A percentile compares a stretch with the other conserved stretches of the same genome.
Evolutionary conservation across 1,139 yeast genomes (phyloP).

Genomic region (Hansenula sp.): DNA sequence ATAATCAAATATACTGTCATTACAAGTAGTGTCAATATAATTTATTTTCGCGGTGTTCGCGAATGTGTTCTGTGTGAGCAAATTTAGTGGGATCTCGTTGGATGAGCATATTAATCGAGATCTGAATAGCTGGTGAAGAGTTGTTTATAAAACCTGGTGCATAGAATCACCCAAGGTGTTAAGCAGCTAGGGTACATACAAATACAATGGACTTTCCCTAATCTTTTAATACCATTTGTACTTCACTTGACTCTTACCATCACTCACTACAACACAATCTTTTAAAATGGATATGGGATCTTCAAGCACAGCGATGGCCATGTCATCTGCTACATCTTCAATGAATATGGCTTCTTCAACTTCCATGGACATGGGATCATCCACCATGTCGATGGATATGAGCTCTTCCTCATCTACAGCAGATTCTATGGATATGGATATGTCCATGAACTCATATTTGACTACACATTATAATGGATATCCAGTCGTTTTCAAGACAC

Average conservation of each 20-base stretch:
- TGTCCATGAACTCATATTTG: conserved; percentile 54
- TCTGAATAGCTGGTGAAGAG: no score
- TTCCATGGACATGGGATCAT: conserved; percentile 7
- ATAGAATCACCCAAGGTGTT: no score
- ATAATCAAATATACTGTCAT: no score
- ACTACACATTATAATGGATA: conserved; percentile 44
- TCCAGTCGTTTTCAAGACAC: conserved; percentile 56
- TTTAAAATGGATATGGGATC: conserved; percentile 11
- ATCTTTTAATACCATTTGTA: no score
- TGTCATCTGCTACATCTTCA: conserved; percentile 1
- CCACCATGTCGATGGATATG: conserved; percentile 2
- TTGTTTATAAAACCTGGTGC: no score
- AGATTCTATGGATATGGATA: conserved; percentile 12
- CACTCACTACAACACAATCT: neutral
- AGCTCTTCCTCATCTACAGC: conserved; percentile 4
- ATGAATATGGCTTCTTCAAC: conserved; percentile 5
- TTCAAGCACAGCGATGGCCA: conserved; percentile 9
- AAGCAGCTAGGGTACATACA: no score
- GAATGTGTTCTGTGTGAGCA: no score
- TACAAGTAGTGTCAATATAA: no score
- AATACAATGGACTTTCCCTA: no score
- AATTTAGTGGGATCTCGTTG: no score
- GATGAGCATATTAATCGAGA: no score
- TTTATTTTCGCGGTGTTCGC: no score
- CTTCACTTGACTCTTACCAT: neutral